These are phyloP conservation scores for Backusella liffmaniae DNA, from an alignment of 192 early-diverging fungal genomes.

Conservation along the genomic window DNA sequence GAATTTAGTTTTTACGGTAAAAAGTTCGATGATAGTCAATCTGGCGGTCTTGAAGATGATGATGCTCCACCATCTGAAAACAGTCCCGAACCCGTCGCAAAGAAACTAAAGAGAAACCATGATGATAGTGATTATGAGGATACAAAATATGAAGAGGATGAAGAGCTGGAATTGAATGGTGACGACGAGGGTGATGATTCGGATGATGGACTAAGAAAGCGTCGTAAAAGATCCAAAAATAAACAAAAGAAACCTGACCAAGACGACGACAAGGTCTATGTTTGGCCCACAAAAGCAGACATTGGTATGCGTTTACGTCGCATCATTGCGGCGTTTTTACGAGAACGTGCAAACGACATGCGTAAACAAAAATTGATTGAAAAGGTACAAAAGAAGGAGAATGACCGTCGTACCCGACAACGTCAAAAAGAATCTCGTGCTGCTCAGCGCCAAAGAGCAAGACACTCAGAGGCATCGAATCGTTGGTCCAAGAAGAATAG, in stretches of 20 bases:
- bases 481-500: constrained; percentile 56
- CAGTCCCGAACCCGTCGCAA: not conserved
- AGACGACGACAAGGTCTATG: constrained; percentile 34
- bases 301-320: constrained; percentile 59
- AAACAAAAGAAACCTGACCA: not conserved
- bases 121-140: constrained; percentile 7
- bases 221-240: not conserved
- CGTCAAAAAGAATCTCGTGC: constrained; percentile 43
- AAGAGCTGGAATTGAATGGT: constrained; percentile 26
- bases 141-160: not conserved
- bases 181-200: constrained; percentile 37
- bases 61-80: constrained; percentile 7
- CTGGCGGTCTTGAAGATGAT: constrained; percentile 38
- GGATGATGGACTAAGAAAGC: constrained; percentile 22
- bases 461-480: constrained; percentile 40
- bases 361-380: constrained; percentile 37
- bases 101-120: not conserved
- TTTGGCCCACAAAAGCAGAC: constrained; percentile 63
- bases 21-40: constrained; percentile 46
- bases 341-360: constrained; percentile 48
- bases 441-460: constrained; percentile 40
- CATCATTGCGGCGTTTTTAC: constrained; percentile 54
- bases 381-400: constrained; percentile 44
- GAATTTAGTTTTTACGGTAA: constrained; percentile 55
- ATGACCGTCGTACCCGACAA: constrained; percentile 36